Evolutionary conservation across 2,329 filamentous ascomycete genomes (phyloP).

Genomic region (Lasiodiplodia sp.): DNA sequence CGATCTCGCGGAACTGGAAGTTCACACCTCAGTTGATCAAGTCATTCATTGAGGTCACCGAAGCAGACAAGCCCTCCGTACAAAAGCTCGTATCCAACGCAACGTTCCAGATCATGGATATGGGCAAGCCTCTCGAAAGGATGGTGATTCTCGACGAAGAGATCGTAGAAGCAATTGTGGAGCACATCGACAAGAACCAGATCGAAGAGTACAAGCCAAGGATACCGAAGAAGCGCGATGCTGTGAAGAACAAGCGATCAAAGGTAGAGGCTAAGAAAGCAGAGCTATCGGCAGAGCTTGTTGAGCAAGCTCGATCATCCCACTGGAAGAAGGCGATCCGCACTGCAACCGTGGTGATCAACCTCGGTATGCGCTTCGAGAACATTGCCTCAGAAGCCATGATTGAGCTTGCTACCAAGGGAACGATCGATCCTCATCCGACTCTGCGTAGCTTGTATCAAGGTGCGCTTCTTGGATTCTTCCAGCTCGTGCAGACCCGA

Average conservation of each 20-base stretch:
- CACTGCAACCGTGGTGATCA: slow-evolving; percentile 88
- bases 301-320: slow-evolving; percentile 75
- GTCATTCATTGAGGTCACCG: slow-evolving; percentile 86
- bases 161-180: slow-evolving; percentile 70
- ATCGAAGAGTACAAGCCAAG: slow-evolving; percentile 64
- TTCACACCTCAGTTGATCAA: slow-evolving; percentile 90
- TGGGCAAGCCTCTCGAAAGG: slow-evolving; percentile 85
- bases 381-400: slow-evolving; percentile 82
- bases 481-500: slow-evolving; percentile 86
- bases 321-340: slow-evolving; percentile 97
- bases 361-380: slow-evolving; percentile 90
- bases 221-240: slow-evolving; percentile 73
- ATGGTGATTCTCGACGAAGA: slow-evolving; percentile 82
- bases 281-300: slow-evolving; percentile 79
- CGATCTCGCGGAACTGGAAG: slow-evolving; percentile 89
- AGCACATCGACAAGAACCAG: slow-evolving; percentile 43
- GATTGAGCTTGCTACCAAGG: slow-evolving; percentile 80
- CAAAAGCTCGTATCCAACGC: slow-evolving; percentile 85
- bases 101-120: slow-evolving; percentile 87
- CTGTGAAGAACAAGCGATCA: slow-evolving; percentile 76
- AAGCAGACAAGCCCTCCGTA: slow-evolving; percentile 92
- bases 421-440: slow-evolving; percentile 90
- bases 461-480: slow-evolving; percentile 76
- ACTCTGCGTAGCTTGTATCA: slow-evolving; percentile 82
- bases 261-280: slow-evolving; percentile 86